phyloP scores from a whole-genome alignment of 2,329 filamentous ascomycete species.

The Talaromyces sp. region DNA sequence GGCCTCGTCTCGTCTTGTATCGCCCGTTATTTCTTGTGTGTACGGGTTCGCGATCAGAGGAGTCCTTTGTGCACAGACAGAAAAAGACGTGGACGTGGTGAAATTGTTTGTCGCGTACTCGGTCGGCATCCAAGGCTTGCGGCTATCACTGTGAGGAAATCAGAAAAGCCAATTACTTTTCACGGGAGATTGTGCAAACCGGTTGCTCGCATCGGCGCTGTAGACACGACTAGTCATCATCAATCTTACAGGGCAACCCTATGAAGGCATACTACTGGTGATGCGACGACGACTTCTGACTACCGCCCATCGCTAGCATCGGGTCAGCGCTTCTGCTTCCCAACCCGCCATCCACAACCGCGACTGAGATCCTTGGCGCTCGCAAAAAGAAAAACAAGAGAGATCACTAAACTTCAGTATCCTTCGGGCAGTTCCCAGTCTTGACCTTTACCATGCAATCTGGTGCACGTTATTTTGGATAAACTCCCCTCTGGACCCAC shows the following conservation, averaged over 20 bases:
- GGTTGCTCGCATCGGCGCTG: not conserved
- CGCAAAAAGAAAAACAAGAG: not conserved
- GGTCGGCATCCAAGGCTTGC: not conserved
- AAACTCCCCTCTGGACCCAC: slow-evolving; percentile 18
- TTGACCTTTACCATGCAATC: slow-evolving; percentile 17
- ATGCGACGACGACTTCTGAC: slow-evolving; percentile 15
- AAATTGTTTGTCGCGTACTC: slow-evolving; percentile 13
- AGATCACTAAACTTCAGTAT: not conserved
- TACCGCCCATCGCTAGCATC: slow-evolving; percentile 14
- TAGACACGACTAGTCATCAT: not conserved
- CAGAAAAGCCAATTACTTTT: not conserved
- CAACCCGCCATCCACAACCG: not conserved
- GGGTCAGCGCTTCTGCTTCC: slow-evolving; percentile 14
- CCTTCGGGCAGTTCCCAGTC: not conserved
- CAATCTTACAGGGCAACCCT: not conserved
- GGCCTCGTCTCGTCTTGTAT: not conserved
- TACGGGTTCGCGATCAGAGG: not conserved
- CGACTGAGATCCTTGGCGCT: not conserved
- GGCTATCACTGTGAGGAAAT: not conserved
- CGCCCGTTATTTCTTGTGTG: not conserved
- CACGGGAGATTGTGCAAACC: not conserved
- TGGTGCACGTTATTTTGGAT: slow-evolving; percentile 15
- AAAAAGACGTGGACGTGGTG: not conserved
- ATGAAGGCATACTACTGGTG: slow-evolving; percentile 1
- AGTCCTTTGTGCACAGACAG: slow-evolving; percentile 5